Percentiles rank a stretch among this genome's conserved stretches.
Conservation (phyloP, 345 rosid genomes). For the Camelina neglecta region DNA sequence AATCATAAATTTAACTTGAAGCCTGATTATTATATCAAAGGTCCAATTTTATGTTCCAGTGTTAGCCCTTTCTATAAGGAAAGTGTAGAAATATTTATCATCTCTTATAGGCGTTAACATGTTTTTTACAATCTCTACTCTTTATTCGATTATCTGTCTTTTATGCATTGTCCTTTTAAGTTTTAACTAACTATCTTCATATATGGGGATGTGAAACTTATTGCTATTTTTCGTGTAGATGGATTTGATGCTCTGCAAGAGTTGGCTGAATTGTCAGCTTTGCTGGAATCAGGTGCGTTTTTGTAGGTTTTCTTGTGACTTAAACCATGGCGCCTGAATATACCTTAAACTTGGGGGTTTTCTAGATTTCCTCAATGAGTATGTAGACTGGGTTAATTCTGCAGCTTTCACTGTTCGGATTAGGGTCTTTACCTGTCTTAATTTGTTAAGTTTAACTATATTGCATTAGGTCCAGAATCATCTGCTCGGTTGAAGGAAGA, state of each 20-base stretch:
- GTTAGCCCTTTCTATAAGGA: not conserved
- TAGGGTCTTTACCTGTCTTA: slow-evolving; percentile 12
- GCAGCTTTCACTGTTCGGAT: slow-evolving; percentile 14
- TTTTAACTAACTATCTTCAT: slow-evolving; percentile 21
- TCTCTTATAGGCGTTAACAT: slow-evolving; percentile 4
- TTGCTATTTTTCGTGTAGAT: slow-evolving; percentile 50
- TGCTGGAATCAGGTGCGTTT: slow-evolving; percentile 73
- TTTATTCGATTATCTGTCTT: slow-evolving; percentile 15
- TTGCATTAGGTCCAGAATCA: slow-evolving; percentile 58
- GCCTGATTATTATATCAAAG: slow-evolving; percentile 16
- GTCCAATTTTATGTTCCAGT: slow-evolving; percentile 1
- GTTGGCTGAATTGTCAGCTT: slow-evolving; percentile 72
- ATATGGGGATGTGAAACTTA: slow-evolving; percentile 23
- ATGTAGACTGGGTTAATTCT: slow-evolving; percentile 19
- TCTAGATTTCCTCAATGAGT: slow-evolving; percentile 24
- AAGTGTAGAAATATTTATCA: slow-evolving; percentile 3
- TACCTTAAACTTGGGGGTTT: slow-evolving; percentile 17
- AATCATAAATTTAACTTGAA: slow-evolving; percentile 6
- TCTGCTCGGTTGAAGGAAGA: slow-evolving; percentile 75
- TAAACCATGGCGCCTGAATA: slow-evolving; percentile 3
- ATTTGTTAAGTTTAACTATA: slow-evolving; percentile 9
- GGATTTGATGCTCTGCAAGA: slow-evolving; percentile 83
- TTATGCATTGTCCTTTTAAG: slow-evolving; percentile 3
- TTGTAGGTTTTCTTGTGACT: slow-evolving; percentile 22
- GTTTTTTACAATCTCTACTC: slow-evolving; percentile 5